A percentile compares a stretch with the other conserved stretches of the same genome.
phyloP scores from a whole-genome alignment of 208 protist species.

The Crithidia fasciculata region DNA sequence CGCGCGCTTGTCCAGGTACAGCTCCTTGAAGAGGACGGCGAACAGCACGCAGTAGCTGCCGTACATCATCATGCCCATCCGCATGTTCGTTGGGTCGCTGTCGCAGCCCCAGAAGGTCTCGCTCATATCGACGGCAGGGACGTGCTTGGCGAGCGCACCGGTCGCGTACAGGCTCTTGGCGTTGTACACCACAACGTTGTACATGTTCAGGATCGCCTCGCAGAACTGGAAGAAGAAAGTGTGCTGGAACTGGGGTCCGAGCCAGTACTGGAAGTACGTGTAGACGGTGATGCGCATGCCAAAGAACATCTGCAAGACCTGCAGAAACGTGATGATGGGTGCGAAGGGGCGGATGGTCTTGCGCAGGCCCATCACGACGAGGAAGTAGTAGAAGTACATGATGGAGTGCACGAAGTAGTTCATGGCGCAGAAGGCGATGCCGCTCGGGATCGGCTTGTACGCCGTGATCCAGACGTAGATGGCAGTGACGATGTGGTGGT shows the following conservation, averaged over 20 bases:
- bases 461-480: conserved; percentile 89
- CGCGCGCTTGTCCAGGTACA: conserved; percentile 36
- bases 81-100: conserved; percentile 36
- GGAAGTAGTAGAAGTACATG: conserved; percentile 94
- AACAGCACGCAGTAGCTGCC: conserved; percentile 90
- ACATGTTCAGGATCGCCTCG: conserved; percentile 9
- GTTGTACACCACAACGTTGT: conserved; percentile 6
- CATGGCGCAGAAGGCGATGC: conserved; percentile 87
- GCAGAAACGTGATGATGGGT: conserved; percentile 76
- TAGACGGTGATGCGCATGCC: conserved; percentile 74
- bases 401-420: conserved; percentile 93
- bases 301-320: conserved; percentile 92
- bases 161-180: conserved; percentile 38
- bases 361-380: conserved; percentile 59
- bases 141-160: conserved; percentile 34
- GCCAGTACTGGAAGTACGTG: conserved; percentile 41
- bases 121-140: conserved; percentile 41
- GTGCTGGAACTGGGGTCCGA: conserved; percentile 20
- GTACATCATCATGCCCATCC: conserved; percentile 85
- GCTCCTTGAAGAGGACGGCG: conserved; percentile 66
- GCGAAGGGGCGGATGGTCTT: conserved; percentile 63
- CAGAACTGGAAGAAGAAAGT: conserved; percentile 25
- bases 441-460: conserved; percentile 35
- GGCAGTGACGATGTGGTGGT: conserved; percentile 87
- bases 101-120: conserved; percentile 50